Evolutionary conservation across 148 eudicot species (phyloP).

Genomic region (Mesembryanthemum crystallinum): DNA sequence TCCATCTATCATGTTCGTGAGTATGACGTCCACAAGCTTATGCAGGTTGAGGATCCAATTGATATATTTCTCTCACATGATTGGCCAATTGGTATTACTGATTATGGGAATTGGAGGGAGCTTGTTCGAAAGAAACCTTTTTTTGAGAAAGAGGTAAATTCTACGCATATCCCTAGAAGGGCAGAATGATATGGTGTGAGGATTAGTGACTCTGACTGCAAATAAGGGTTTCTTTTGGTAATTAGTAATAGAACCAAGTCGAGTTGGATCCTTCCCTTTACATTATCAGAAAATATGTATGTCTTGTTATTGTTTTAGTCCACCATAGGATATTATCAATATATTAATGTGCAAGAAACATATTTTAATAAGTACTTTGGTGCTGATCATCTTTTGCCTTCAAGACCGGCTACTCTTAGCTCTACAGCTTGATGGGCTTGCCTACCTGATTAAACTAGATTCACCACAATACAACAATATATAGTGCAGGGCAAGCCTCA

Average conservation of each 20-base stretch:
- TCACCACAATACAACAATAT: background rate
- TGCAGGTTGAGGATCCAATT: constrained; percentile 83
- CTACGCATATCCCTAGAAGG: background rate
- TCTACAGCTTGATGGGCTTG: background rate
- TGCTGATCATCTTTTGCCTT: no score
- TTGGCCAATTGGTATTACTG: constrained; percentile 94
- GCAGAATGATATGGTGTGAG: background rate
- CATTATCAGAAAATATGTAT: background rate
- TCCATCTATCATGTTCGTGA: constrained; percentile 97
- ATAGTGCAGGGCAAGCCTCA: background rate
- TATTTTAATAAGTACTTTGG: no score
- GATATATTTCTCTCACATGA: constrained; percentile 97
- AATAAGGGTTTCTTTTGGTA: background rate
- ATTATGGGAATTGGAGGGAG: constrained; percentile 61
- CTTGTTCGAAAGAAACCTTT: constrained; percentile 67
- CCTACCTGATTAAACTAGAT: background rate
- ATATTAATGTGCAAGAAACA: no score
- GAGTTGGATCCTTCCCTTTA: background rate
- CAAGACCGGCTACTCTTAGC: background rate
- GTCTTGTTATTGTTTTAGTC: no score
- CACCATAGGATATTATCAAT: no score
- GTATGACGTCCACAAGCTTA: constrained; percentile 85
- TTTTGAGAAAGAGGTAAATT: constrained; percentile 70
- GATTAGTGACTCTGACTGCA: background rate
- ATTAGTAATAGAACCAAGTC: background rate